These are phyloP conservation scores for Chytriomyces confervae DNA, from an alignment of 192 early-diverging fungal species.

Conservation along the genomic window DNA sequence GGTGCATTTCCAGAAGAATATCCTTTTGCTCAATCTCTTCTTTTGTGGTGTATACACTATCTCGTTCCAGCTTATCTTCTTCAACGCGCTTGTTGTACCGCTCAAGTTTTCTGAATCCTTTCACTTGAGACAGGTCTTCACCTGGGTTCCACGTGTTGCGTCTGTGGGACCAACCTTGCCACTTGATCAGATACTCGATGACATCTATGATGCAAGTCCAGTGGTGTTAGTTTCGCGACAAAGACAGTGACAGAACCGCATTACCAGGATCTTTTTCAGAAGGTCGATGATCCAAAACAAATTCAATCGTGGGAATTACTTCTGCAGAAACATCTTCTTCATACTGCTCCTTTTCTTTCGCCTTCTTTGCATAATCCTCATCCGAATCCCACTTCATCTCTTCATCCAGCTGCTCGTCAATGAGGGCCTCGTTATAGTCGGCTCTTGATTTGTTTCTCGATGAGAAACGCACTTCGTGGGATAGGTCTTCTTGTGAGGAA, in stretches of 20 bases:
- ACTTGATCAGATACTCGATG: conserved; percentile 90
- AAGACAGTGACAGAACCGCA: neutral
- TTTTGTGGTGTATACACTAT: conserved; percentile 71
- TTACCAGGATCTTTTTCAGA: conserved; percentile 26
- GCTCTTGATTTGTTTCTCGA: conserved; percentile 16
- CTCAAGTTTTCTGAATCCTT: conserved; percentile 63
- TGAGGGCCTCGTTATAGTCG: conserved; percentile 40
- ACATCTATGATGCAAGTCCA: neutral
- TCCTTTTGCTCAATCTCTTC: conserved; percentile 92
- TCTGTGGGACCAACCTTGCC: conserved; percentile 88
- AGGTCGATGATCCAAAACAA: conserved; percentile 29
- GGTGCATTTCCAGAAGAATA: conserved; percentile 80
- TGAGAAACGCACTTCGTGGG: conserved; percentile 33
- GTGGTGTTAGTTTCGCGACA: neutral
- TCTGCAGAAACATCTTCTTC: conserved; percentile 19
- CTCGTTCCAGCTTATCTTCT: conserved; percentile 61
- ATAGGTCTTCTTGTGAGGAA: conserved; percentile 45
- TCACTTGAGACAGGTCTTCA: conserved; percentile 68
- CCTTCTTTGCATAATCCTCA: conserved; percentile 33
- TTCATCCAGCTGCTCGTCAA: conserved; percentile 37
- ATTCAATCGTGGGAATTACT: conserved; percentile 33
- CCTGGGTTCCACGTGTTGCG: conserved; percentile 90
- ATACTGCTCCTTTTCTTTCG: neutral
- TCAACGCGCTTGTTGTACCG: conserved; percentile 71
- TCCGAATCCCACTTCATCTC: conserved; percentile 33